Evolutionary conservation across 2,329 filamentous ascomycete genomes (phyloP), one percentile per base, ranked within the genome.

Genomic region (Phaeosphaeriaceae sp.): DNA sequence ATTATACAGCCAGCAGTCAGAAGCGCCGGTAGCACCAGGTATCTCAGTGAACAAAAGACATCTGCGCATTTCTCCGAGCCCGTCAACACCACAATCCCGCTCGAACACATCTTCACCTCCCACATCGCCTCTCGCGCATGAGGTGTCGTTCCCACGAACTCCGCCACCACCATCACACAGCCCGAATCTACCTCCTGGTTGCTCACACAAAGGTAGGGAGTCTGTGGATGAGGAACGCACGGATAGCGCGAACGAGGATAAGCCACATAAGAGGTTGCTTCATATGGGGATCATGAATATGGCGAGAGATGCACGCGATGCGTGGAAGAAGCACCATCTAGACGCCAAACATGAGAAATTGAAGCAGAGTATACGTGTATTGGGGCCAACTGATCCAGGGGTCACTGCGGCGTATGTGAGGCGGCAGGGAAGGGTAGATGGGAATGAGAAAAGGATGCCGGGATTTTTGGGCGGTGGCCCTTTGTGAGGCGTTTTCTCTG

Each of bases 291-390:
- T 72, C 24, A 36, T 75, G 2, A 62, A 67, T 36, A 73, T 62
- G 48, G 70, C 68, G 24, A 65, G 53, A 36, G 60, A 71, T 42
- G 63, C 62, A 15, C 56, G 71, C 7, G 67, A 71, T 27, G 63
- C 66, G 15, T 60, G 72, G 55, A 66, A 62, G 27, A 63, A 52
- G 24, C 62, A 67, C 9, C 60, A 65, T 15, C 58, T 44, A 24
- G 66, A 74, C 21, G 51, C 51, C 1, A 65, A 65, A 56, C 69
- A 70, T 11, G 65, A 72, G 51, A 69, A 63, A 45, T 45, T 76
- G 15, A 76, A 76, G 61, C 62, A 62, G 44, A 76, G 69, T 56
- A 76, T 76, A 9, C 67, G 58, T 31, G 63, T 76, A 2, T 44
- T 76, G 7, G 74, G 73, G 1, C 72, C 68, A 2, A 68, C 66